Percentiles rank a stretch among this genome's conserved stretches.
phyloP scores from a whole-genome alignment of 1,284 basidiomycete species.

The Gymnopus androsaceus region DNA sequence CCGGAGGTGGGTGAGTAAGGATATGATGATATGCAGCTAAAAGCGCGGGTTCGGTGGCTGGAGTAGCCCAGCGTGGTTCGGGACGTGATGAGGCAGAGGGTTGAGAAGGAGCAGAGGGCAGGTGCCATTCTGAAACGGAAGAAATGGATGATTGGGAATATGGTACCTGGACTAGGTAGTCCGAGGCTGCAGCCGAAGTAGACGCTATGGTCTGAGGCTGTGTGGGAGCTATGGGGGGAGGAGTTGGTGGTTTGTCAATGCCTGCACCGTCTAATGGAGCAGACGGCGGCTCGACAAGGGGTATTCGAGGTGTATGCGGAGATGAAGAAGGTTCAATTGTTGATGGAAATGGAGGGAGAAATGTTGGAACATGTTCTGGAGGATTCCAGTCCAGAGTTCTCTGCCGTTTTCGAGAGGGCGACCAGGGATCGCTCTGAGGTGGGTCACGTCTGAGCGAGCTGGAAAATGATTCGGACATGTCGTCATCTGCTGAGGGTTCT shows the following conservation, averaged over 20 bases:
- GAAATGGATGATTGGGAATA: conserved; percentile 70
- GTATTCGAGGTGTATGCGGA: conserved; percentile 33
- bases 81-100: conserved; percentile 20
- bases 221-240: conserved; percentile 17
- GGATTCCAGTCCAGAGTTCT: conserved; percentile 58
- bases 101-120: conserved; percentile 47
- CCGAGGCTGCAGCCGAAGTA: conserved; percentile 50
- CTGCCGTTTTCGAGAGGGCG: conserved; percentile 58
- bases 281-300: conserved; percentile 33
- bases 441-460: neutral
- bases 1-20: conserved; percentile 58
- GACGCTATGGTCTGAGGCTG: conserved; percentile 46
- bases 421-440: conserved; percentile 36
- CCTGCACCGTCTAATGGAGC: conserved; percentile 32
- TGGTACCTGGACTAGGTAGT: conserved; percentile 68
- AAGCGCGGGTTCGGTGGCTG: conserved; percentile 62
- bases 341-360: conserved; percentile 67
- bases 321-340: conserved; percentile 35
- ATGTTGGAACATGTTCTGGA: conserved; percentile 63
- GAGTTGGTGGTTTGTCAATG: conserved; percentile 29
- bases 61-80: conserved; percentile 36
- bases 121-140: conserved; percentile 62
- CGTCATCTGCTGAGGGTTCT: conserved; percentile 18
- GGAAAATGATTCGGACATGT: conserved; percentile 17
- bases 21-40: conserved; percentile 72